A percentile compares a stretch with the other conserved stretches of the same genome.
Conservation (phyloP, 2,329 filamentous ascomycete species). For the Thermothelomyces thermophilus region DNA sequence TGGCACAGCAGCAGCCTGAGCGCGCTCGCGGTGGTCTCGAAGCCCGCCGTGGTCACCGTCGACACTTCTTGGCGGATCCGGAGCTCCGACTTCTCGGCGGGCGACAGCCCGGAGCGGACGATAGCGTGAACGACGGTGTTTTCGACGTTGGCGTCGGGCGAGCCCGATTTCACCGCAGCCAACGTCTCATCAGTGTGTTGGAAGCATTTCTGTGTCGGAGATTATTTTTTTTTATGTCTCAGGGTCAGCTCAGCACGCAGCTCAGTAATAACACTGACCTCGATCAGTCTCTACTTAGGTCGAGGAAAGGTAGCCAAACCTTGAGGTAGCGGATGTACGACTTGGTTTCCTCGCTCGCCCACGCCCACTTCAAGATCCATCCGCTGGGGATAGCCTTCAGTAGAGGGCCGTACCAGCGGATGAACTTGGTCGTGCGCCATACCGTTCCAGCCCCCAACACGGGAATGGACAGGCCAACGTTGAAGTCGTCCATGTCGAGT, state of each 20-base stretch:
- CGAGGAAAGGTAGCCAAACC: neutral
- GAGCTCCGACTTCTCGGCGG: neutral
- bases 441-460: constrained; percentile 9
- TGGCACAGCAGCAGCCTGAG: neutral
- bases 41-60: neutral
- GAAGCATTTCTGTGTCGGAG: neutral
- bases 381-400: constrained; percentile 13
- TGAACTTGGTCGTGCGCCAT: constrained; percentile 20
- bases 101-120: neutral
- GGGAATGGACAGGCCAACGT: constrained; percentile 7
- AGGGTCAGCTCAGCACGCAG: no score
- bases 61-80: neutral
- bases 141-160: neutral
- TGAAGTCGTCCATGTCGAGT: constrained; percentile 16
- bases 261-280: no score
- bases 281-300: no score
- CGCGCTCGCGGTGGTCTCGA: neutral
- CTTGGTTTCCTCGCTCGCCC: neutral
- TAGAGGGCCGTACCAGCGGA: constrained; percentile 18
- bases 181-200: neutral
- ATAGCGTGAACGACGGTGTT: neutral
- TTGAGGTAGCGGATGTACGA: neutral
- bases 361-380: neutral
- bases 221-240: no score
- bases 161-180: neutral